Evolutionary conservation across 768 basidiomycete species (phyloP).

Genomic region (Mycena vitilis): DNA sequence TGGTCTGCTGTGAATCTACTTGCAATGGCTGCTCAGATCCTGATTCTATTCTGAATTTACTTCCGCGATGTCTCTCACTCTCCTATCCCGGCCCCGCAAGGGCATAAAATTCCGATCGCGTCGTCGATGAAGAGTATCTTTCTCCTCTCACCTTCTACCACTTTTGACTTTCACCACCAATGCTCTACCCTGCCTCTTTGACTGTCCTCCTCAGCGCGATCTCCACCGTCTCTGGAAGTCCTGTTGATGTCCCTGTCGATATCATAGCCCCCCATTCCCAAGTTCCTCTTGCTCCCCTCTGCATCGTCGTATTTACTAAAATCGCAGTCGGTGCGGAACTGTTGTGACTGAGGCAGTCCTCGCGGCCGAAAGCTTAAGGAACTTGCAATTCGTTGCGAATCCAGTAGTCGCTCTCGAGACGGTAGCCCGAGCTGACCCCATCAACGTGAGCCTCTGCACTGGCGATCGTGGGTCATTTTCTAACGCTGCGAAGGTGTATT

Average conservation of each 20-base stretch:
- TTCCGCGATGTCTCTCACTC: no score
- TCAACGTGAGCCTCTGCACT: neutral
- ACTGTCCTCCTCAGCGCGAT: constrained; percentile 3
- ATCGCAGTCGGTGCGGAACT: no score
- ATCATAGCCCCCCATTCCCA: neutral
- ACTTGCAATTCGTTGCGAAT: no score
- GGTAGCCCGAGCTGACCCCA: neutral
- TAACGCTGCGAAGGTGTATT: constrained; percentile 41
- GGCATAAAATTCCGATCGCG: neutral
- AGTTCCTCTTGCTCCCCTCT: no score
- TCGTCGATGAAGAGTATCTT: neutral
- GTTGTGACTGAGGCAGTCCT: no score
- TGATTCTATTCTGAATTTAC: neutral
- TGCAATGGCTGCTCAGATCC: neutral
- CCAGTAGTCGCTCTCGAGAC: neutral
- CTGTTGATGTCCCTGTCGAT: neutral
- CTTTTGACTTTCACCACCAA: constrained; percentile 1
- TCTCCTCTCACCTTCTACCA: neutral
- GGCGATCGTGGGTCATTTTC: neutral
- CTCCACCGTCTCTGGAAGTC: constrained; percentile 10
- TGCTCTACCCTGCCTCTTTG: constrained; percentile 21
- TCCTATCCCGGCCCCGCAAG: neutral
- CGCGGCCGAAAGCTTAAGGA: no score
- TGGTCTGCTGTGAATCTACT: neutral
- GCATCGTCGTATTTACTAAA: no score